Conservation (phyloP, 352 stramenopile species). For the Phytopythium oedochilum region DNA sequence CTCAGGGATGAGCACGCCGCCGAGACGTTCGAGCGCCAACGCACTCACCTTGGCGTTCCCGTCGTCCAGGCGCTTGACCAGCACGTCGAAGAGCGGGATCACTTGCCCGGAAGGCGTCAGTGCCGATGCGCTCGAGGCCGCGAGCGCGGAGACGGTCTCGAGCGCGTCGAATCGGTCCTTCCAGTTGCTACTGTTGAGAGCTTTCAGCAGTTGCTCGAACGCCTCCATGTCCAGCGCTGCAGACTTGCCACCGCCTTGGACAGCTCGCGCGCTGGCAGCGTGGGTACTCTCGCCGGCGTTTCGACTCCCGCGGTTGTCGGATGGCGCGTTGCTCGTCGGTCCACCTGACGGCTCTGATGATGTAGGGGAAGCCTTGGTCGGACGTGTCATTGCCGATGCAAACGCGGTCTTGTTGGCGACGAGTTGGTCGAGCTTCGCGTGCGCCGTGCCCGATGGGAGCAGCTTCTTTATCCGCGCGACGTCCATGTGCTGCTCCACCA, state of each 20-base stretch:
- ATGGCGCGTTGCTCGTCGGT: not conserved
- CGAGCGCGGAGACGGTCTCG: constrained; percentile 14
- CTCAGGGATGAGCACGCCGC: constrained; percentile 31
- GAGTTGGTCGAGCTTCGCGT: constrained; percentile 48
- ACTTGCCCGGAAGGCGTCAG: constrained; percentile 44
- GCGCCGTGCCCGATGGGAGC: constrained; percentile 24
- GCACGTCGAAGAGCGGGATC: constrained; percentile 53
- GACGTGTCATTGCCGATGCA: constrained; percentile 8
- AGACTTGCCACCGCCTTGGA: not conserved
- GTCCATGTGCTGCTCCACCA: constrained; percentile 31
- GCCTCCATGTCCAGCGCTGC: constrained; percentile 25
- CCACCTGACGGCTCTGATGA: not conserved
- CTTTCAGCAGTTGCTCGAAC: constrained; percentile 32
- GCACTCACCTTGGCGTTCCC: constrained; percentile 72
- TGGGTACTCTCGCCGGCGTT: not conserved
- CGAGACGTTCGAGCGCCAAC: constrained; percentile 52
- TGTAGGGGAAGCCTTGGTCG: not conserved
- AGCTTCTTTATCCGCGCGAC: constrained; percentile 46
- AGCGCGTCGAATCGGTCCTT: constrained; percentile 74
- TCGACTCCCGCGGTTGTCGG: not conserved
- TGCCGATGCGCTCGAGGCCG: not conserved
- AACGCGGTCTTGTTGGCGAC: constrained; percentile 22
- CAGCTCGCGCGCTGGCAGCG: not conserved
- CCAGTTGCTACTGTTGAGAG: constrained; percentile 72
- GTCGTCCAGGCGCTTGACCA: constrained; percentile 71